These are phyloP conservation scores for Penicillium sp. DNA, from an alignment of 2,329 filamentous ascomycete genomes.

Conservation along the genomic window DNA sequence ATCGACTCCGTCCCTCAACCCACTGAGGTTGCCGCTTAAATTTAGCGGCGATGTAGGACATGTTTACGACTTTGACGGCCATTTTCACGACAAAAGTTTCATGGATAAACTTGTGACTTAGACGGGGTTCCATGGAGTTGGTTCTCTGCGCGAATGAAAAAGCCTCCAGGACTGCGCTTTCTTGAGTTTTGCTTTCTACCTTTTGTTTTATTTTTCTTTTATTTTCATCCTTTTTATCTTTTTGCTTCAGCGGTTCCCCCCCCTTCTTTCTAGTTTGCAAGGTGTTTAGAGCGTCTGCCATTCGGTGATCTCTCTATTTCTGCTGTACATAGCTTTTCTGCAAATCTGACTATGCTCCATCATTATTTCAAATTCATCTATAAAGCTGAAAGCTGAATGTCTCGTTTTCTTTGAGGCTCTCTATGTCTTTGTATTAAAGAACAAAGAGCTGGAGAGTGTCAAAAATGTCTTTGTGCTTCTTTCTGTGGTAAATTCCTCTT, in stretches of 20 bases:
- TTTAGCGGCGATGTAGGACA: not conserved
- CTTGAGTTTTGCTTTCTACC: slow-evolving; percentile 5
- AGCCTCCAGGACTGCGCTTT: not conserved
- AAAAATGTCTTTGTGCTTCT: not conserved
- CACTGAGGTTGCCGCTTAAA: slow-evolving; percentile 33
- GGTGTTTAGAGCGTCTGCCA: slow-evolving; percentile 24
- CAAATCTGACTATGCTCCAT: slow-evolving; percentile 3
- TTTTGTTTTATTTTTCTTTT: slow-evolving; percentile 6
- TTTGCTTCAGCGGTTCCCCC: slow-evolving; percentile 13
- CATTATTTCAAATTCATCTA: not conserved
- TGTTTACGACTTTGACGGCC: slow-evolving; percentile 16
- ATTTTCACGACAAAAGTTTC: slow-evolving; percentile 12
- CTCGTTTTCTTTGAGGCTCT: not conserved
- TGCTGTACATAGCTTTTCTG: slow-evolving; percentile 16
- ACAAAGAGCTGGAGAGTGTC: not conserved
- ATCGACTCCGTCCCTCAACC: slow-evolving; percentile 43
- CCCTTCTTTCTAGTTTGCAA: slow-evolving; percentile 6
- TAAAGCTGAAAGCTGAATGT: no score
- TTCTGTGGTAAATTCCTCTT: not conserved
- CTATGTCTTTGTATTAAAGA: not conserved
- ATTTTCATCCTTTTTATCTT: not conserved
- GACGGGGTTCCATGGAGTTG: slow-evolving; percentile 2
- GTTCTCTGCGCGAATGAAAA: not conserved
- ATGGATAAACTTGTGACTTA: slow-evolving; percentile 11
- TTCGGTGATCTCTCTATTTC: slow-evolving; percentile 13